These are phyloP conservation scores for Zarea fungicola DNA, from an alignment of 2,329 filamentous ascomycete species.

Conservation along the genomic window DNA sequence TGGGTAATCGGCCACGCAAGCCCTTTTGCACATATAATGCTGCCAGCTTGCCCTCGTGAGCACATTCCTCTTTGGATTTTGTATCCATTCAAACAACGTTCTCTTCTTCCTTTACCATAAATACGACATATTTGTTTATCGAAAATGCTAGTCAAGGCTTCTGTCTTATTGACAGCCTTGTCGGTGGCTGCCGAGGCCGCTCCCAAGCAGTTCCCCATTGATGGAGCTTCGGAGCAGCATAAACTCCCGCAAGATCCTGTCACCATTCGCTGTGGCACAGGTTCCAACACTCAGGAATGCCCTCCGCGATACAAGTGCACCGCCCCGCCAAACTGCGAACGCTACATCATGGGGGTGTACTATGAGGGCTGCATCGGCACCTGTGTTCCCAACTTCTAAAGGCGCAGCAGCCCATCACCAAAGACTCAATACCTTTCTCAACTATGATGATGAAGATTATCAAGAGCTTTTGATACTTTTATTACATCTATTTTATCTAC, in stretches of 20 bases:
- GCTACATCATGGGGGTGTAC: conserved; percentile 8
- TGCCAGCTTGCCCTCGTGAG: no score
- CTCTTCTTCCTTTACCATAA: no score
- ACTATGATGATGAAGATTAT: no score
- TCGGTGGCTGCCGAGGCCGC: not conserved
- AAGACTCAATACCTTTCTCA: not conserved
- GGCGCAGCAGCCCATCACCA: no score
- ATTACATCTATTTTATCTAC: no score
- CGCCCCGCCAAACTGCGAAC: conserved; percentile 8
- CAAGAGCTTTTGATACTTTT: no score
- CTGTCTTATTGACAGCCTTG: not conserved
- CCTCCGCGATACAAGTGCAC: conserved; percentile 9
- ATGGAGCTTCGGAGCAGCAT: not conserved
- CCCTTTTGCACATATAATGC: no score
- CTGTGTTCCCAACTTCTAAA: conserved; percentile 7
- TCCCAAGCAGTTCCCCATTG: not conserved
- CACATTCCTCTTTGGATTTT: no score
- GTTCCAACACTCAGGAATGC: conserved; percentile 9
- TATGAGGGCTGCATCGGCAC: conserved; percentile 12
- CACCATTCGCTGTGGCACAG: conserved; percentile 13
- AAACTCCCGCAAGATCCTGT: not conserved
- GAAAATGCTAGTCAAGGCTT: conserved; percentile 4
- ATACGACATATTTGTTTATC: no score
- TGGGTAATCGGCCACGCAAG: no score
- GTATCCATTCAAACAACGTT: no score